Base-by-base conservation (phyloP, 768 basidiomycete species). In the Xerocomus spinulosus region DNA sequence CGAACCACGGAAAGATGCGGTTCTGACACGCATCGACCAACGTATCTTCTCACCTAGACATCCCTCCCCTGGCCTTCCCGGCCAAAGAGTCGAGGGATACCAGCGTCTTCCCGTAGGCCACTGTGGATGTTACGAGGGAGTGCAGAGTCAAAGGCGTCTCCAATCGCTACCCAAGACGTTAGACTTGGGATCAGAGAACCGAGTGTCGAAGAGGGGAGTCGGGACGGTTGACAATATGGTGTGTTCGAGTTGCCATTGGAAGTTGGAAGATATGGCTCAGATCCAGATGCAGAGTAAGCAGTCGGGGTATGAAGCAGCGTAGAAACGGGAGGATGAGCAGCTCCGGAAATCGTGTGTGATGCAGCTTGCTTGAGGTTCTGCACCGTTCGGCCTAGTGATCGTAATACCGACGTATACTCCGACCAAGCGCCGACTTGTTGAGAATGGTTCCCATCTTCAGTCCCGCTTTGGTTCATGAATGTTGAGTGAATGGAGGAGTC, bases 401-500 rank as follows among this genome's bases (percentile, higher is more conserved):
- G 73, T 45, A 83, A 68, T 42, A 84, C 78, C 2, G 79, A 77
- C 18, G 66, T 63, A 43, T 70, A 61, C 42, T 75, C 73, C 24
- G 69, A 57, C 72, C 70, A 72, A 20, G 62, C 59, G 25, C 58
- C 61, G 36, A 20, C 23, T 29, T 36, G 42, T 32, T 42, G 52
- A 33, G 15, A 34, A 38, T 46, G 38, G 12, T 7, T 39, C 30
- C 49, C 39, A 23, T 41, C 42, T 50, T 46, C 20, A 25, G 71
- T 68, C n/a, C 72, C 73, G 5, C 65, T 71, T 40, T 86, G 79
- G 46, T 69, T 74, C 50, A 82, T 70, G 68, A 88, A 95, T 0
- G 90, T 90, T 4, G 90, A 86, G 52, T 83, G 88, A 51, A 97
- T 92, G 2, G 91, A 94, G 1, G 92, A 94, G 63, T 97, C 95